These are phyloP conservation scores for Asparagopsis taxiformis DNA, from an alignment of 31 red algal species.

Conservation along the genomic window DNA sequence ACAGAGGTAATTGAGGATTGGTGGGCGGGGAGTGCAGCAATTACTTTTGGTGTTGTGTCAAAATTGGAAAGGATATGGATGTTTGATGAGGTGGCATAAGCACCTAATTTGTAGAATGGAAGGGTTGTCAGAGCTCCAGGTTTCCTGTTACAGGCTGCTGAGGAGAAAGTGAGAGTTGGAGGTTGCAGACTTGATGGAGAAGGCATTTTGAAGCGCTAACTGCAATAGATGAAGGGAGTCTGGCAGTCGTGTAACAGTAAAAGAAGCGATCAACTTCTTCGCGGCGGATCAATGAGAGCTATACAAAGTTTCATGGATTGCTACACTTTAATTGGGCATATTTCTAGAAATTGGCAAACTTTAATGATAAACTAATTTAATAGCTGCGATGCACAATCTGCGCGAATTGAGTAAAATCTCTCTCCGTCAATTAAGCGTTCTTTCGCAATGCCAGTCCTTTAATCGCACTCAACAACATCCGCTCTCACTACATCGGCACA, in stretches of 20 bases:
- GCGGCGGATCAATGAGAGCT: too few relatives aligned
- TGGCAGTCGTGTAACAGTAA: too few relatives aligned
- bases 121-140: slow-evolving; percentile 34
- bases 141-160: slow-evolving; percentile 39
- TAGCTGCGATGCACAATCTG: too few relatives aligned
- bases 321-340: too few relatives aligned
- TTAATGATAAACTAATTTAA: too few relatives aligned
- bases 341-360: too few relatives aligned
- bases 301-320: too few relatives aligned
- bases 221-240: too few relatives aligned
- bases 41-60: slow-evolving; percentile 1
- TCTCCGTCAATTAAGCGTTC: not conserved
- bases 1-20: slow-evolving; percentile 31
- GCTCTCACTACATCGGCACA: not conserved
- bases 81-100: slow-evolving; percentile 50
- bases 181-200: not conserved
- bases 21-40: slow-evolving; percentile 29
- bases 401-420: not conserved
- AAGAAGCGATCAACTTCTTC: too few relatives aligned
- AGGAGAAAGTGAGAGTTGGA: slow-evolving; percentile 10
- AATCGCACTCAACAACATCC: not conserved
- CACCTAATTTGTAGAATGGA: slow-evolving; percentile 14
- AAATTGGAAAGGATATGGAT: slow-evolving; percentile 27
- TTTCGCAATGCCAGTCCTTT: not conserved
- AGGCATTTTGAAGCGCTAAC: not conserved